A percentile compares a stretch with the other conserved stretches of the same genome.
Evolutionary conservation across 306 rosid species (phyloP).

Genomic region (Senna tora): DNA sequence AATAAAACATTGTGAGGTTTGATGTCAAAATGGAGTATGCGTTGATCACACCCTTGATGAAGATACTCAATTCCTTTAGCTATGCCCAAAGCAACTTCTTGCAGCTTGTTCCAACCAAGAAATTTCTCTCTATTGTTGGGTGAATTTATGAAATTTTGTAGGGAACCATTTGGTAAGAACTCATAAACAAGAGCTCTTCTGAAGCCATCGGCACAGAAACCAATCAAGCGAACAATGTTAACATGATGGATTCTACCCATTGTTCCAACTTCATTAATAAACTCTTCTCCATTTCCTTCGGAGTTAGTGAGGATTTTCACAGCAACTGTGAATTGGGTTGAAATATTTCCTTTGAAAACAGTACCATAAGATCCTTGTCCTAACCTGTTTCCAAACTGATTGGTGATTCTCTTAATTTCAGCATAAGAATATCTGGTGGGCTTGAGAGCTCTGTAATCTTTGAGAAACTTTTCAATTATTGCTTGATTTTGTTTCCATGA

Average conservation of each 20-base stretch:
- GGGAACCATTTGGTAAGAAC: constrained; percentile 45
- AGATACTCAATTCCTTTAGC: constrained; percentile 57
- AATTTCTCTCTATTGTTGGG: constrained; percentile 1
- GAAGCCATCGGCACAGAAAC: constrained; percentile 51
- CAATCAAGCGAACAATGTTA: constrained; percentile 50
- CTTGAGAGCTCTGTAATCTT: constrained; percentile 52
- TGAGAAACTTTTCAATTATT: constrained; percentile 36
- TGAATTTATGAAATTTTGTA: constrained; percentile 33
- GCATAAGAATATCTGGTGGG: constrained; percentile 49
- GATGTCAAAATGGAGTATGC: constrained; percentile 55
- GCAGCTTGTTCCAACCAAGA: constrained; percentile 45
- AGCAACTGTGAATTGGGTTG: constrained; percentile 34
- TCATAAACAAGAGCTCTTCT: constrained; percentile 50
- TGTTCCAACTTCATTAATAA: constrained; percentile 43
- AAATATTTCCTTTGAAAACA: constrained; percentile 45
- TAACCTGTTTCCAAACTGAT: constrained; percentile 38
- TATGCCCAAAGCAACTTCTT: constrained; percentile 40
- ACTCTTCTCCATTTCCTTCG: constrained; percentile 39
- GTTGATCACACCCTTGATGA: constrained; percentile 46
- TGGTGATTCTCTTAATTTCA: constrained; percentile 49
- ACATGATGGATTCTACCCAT: constrained; percentile 54
- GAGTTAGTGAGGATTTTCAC: constrained; percentile 34
- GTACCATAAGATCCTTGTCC: constrained; percentile 53
- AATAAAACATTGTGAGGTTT: constrained; percentile 50
- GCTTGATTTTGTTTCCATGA: constrained; percentile 25